phyloP scores from a whole-genome alignment of 1,284 basidiomycete species.

The Rhodotorula mucilaginosa region DNA sequence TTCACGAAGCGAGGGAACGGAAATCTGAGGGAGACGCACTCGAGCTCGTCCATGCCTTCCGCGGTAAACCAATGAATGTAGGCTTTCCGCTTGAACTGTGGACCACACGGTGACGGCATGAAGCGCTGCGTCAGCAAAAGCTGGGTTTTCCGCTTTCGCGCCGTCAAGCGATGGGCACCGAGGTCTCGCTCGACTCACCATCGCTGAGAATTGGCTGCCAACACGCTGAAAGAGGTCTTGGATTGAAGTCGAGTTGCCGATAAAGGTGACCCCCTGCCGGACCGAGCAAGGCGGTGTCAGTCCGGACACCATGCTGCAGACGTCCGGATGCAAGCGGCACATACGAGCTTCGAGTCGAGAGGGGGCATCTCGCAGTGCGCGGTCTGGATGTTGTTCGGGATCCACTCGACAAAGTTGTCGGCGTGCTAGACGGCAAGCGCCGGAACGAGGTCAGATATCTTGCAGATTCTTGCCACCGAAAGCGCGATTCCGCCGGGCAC shows the following conservation, averaged over 20 bases:
- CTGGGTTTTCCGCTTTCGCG: too few relatives aligned
- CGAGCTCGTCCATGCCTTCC: constrained; percentile 99
- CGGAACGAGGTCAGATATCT: not conserved
- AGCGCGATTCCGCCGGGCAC: constrained; percentile 47
- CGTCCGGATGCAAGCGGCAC: not conserved
- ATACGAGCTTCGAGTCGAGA: constrained; percentile 62
- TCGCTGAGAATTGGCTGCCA: constrained; percentile 81
- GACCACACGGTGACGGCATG: too few relatives aligned
- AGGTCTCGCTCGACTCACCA: not conserved
- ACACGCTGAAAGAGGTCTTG: constrained; percentile 98
- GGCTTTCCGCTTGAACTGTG: constrained; percentile 92
- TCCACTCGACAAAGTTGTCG: constrained; percentile 69
- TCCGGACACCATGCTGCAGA: not conserved
- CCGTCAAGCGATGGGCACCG: not conserved
- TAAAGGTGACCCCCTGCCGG: constrained; percentile 67
- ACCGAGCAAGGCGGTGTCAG: constrained; percentile 53
- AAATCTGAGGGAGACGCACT: constrained; percentile 4
- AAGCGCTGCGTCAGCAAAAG: too few relatives aligned
- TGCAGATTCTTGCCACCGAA: not conserved
- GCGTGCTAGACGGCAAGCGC: constrained; percentile 58
- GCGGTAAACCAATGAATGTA: constrained; percentile 91
- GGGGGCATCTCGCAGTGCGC: constrained; percentile 48
- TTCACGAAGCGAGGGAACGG: too few relatives aligned
- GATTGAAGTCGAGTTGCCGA: constrained; percentile 92
- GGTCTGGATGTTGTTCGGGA: constrained; percentile 82